phyloP scores from a whole-genome alignment of 2,329 filamentous ascomycete species.

The Fusarium sp. region DNA sequence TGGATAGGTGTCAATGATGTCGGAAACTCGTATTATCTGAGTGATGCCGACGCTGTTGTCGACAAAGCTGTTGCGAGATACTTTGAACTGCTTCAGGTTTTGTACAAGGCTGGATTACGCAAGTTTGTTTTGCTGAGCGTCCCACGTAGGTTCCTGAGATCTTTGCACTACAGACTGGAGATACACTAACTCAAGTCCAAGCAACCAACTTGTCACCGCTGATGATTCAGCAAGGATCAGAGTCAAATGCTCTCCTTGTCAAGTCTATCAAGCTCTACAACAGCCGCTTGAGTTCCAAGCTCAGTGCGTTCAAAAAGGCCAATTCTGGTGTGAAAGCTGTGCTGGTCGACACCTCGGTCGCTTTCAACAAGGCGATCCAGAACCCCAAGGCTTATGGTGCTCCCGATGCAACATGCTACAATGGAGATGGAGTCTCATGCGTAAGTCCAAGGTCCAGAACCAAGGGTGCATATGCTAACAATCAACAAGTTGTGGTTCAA shows the following conservation, averaged over 20 bases:
- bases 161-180: accelerated
- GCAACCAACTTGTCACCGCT: conserved; percentile 60
- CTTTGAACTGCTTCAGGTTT: conserved; percentile 57
- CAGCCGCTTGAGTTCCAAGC: conserved; percentile 47
- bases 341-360: conserved; percentile 58
- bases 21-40: conserved; percentile 62
- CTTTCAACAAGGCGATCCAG: conserved; percentile 61
- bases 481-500: conserved; percentile 59
- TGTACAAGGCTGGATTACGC: conserved; percentile 68
- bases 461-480: background rate
- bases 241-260: conserved; percentile 51
- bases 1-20: conserved; percentile 73
- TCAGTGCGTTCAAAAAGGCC: conserved; percentile 53
- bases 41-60: conserved; percentile 54
- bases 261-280: conserved; percentile 59
- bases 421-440: conserved; percentile 60
- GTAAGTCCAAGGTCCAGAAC: conserved; percentile 15
- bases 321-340: conserved; percentile 54
- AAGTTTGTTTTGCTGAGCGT: conserved; percentile 74
- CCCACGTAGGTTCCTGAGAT: conserved; percentile 57
- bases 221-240: conserved; percentile 48
- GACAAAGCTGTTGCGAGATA: conserved; percentile 61
- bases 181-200: conserved; percentile 24
- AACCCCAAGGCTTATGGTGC: conserved; percentile 60
- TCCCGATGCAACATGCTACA: conserved; percentile 60